Evolutionary conservation across 169 alveolate species (phyloP).

Genomic region (Babesia microti): DNA sequence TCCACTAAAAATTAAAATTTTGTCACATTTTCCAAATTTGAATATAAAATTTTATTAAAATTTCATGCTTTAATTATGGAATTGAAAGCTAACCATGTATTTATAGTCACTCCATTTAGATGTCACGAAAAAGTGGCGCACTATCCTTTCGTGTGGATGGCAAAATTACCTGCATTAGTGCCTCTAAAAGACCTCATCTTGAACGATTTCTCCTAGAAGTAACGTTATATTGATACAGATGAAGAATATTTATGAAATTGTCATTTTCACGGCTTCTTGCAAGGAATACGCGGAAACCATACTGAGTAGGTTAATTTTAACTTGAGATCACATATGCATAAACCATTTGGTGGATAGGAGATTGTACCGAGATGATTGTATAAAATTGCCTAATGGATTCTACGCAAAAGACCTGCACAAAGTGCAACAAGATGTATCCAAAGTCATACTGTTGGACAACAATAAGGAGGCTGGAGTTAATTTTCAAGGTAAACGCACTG

Average conservation of each 20-base stretch:
- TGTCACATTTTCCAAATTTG: too few species aligned
- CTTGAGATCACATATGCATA: constrained; percentile 19
- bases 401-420: constrained; percentile 35
- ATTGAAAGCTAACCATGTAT: too few species aligned
- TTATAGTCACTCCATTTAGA: too few species aligned
- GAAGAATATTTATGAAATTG: constrained; percentile 44
- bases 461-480: constrained; percentile 13
- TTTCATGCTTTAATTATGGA: too few species aligned
- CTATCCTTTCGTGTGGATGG: constrained; percentile 18
- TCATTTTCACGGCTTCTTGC: constrained; percentile 34
- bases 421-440: constrained; percentile 44
- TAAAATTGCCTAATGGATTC: constrained; percentile 13
- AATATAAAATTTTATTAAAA: too few species aligned
- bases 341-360: constrained; percentile 48
- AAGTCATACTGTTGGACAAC: constrained; percentile 40
- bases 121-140: background rate
- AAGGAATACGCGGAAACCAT: constrained; percentile 46
- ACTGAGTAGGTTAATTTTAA: constrained; percentile 15
- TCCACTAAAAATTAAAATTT: too few species aligned
- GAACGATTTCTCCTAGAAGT: constrained; percentile 36
- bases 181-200: constrained; percentile 48
- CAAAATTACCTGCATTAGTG: constrained; percentile 22
- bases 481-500: constrained; percentile 16
- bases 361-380: constrained; percentile 48
- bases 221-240: constrained; percentile 4